Base-by-base conservation (phyloP, 345 rosid species). In the Camelina hispida region DNA sequence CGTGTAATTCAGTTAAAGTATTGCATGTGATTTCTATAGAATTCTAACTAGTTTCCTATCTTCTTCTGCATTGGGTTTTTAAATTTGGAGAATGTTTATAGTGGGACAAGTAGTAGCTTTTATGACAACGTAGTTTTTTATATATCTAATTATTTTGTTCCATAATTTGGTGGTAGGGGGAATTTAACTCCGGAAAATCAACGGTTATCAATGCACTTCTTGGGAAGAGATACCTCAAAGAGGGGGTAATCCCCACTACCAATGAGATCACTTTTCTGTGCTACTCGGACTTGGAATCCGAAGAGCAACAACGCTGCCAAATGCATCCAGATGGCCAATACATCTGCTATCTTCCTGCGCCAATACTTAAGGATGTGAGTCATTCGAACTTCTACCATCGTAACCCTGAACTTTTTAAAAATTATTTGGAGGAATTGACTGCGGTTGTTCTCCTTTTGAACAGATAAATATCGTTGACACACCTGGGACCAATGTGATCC, bases 401-500 rank as follows among this genome's bases (percentile, higher is more conserved):
- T 34, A 44, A n/a, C 18, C 56, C 63, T 68, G 40, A 56, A 75
- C 2, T 51, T 25, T 52, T 58, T 58, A 8, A 20, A 37, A 59
- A 25, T 51, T 62, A 67, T 47, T 7, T 44, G 63, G 54, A 74
- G 56, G 42, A 40, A 74, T 50, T 72, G 53, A 72, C 61, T 67
- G 67, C 51, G 30, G 55, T 55, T 48, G 46, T 56, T 72, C 22
- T 64, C 42, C 37, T 76, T 81, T 72, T 22, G 72, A 77, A 72
- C 94, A 95, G 99, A 89, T 95, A 83, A 87, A 75, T 65, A 89
- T 95, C 56, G 97, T 92, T 62, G 96, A 95, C 78, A 91, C 99
- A 15, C 97, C 97, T 34, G 97, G 97, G 70, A 95, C 97, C 62
- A 95, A 95, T 84, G 99, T 92, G 72, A 92, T 95, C 81, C 97